These are phyloP conservation scores for Abrus precatorius DNA, from an alignment of 306 rosid species.

Conservation along the genomic window DNA sequence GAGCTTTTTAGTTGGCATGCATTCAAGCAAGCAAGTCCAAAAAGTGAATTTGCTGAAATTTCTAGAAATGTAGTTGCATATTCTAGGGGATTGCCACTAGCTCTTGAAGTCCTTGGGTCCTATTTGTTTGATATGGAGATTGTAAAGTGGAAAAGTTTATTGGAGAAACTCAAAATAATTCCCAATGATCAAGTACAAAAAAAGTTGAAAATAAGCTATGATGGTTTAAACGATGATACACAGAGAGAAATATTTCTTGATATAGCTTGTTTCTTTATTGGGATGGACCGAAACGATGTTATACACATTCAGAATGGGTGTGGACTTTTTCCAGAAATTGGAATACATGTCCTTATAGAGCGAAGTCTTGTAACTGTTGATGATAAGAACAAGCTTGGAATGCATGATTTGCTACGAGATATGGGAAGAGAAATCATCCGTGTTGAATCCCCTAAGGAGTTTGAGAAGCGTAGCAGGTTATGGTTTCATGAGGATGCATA, in stretches of 20 bases:
- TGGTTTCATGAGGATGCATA: slow-evolving; percentile 8
- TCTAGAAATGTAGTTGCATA: not conserved
- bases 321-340: not conserved
- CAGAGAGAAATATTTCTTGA: slow-evolving; percentile 16
- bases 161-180: not conserved
- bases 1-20: slow-evolving; percentile 37
- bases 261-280: slow-evolving; percentile 23
- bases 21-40: slow-evolving; percentile 3
- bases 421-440: slow-evolving; percentile 41
- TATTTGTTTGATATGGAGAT: not conserved
- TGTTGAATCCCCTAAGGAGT: not conserved
- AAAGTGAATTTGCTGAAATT: not conserved
- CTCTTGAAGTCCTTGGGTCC: slow-evolving; percentile 34
- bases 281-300: not conserved
- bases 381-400: not conserved
- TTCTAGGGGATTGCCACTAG: slow-evolving; percentile 33
- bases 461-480: slow-evolving; percentile 9
- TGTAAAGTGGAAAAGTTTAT: not conserved
- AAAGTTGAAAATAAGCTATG: not conserved
- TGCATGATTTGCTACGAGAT: slow-evolving; percentile 22
- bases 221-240: not conserved
- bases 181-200: not conserved
- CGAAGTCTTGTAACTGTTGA: not conserved
- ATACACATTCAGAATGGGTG: not conserved
- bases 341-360: not conserved